These are phyloP conservation scores for Colletotrichum camelliae DNA, from an alignment of 2,329 filamentous ascomycete species.

Conservation along the genomic window DNA sequence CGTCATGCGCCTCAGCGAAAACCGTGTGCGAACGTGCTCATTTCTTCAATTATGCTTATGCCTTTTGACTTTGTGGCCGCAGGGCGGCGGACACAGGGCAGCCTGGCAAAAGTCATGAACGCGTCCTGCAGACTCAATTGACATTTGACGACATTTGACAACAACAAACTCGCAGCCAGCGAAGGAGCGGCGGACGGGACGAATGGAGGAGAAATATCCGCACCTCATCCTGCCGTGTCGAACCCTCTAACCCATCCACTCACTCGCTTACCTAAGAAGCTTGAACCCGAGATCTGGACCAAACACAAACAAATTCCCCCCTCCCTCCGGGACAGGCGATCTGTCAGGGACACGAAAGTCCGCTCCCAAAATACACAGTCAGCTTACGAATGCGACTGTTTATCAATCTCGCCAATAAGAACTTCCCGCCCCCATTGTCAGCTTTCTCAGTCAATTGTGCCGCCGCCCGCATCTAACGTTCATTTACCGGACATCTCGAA, in stretches of 20 bases:
- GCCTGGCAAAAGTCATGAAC: neutral
- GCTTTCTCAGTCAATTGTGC: neutral
- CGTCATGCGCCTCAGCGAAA: neutral
- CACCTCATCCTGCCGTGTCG: neutral
- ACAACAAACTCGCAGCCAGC: neutral
- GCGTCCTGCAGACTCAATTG: neutral
- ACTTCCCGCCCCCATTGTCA: neutral
- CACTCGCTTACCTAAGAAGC: neutral
- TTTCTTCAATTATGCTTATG: conserved; percentile 16
- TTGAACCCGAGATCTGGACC: neutral
- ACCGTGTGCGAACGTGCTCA: neutral
- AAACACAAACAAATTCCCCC: neutral
- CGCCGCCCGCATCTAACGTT: neutral
- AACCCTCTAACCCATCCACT: neutral
- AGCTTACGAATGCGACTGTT: neutral
- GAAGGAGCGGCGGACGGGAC: neutral
- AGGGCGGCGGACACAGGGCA: neutral
- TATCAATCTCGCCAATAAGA: neutral
- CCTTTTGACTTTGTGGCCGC: neutral
- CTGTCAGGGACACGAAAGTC: neutral
- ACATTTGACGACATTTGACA: neutral
- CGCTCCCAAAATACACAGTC: neutral
- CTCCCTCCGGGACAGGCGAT: neutral
- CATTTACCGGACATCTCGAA: neutral
- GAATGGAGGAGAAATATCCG: neutral